Conservation (phyloP, 2,329 filamentous ascomycete species). For the Raffaelea albimanens region DNA sequence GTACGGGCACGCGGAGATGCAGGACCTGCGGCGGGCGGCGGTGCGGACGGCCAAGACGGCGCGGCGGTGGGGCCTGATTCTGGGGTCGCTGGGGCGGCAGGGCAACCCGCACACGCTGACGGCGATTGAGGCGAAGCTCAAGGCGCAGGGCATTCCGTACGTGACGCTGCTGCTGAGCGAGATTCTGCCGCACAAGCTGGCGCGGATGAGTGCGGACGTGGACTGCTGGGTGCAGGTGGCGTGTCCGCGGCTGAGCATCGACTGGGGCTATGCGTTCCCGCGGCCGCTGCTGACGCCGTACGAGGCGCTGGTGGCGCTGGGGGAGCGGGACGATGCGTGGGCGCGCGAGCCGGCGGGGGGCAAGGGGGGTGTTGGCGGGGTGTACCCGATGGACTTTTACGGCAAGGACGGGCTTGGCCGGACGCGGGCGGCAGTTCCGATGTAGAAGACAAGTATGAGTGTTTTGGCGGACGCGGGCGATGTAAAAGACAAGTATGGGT, state of each 20-base stretch:
- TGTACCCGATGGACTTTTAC: constrained; percentile 99
- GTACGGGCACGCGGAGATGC: constrained; percentile 89
- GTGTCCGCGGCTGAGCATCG: constrained; percentile 91
- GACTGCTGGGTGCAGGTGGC: constrained; percentile 98
- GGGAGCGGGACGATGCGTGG: constrained; percentile 63
- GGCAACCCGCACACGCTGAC: constrained; percentile 90
- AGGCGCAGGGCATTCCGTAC: constrained; percentile 63
- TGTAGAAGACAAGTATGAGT: too few species aligned
- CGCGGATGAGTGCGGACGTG: constrained; percentile 76
- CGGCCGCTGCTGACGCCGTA: constrained; percentile 85
- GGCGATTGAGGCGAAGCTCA: constrained; percentile 71
- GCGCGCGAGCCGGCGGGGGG: constrained; percentile 6
- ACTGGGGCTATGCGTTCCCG: constrained; percentile 97
- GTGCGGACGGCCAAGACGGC: constrained; percentile 68
- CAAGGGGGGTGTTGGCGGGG: constrained; percentile 50
- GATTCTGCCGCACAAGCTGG: constrained; percentile 93
- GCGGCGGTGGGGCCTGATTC: constrained; percentile 76
- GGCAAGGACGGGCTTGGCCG: constrained; percentile 82
- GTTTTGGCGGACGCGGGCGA: too few species aligned
- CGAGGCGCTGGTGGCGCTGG: constrained; percentile 85
- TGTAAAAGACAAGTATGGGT: too few species aligned
- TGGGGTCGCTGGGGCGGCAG: constrained; percentile 85
- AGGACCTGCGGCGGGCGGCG: constrained; percentile 66
- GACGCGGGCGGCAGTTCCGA: constrained; percentile 40
- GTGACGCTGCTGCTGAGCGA: constrained; percentile 84